Evolutionary conservation across 345 rosid species (phyloP).

Genomic region (Corchorus capsularis): DNA sequence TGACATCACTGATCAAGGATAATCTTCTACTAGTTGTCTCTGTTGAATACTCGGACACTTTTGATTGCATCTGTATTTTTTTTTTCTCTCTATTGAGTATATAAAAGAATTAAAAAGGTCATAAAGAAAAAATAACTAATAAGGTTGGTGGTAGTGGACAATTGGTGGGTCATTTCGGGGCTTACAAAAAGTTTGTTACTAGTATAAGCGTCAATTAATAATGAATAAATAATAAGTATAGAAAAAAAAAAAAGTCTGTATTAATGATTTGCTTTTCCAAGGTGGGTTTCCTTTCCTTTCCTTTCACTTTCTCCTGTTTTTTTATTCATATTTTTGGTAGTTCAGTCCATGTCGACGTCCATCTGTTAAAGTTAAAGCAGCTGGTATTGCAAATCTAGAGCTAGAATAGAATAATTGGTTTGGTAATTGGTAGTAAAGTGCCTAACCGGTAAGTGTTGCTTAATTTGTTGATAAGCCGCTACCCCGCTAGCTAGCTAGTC

Average conservation of each 20-base stretch:
- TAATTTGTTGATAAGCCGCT: not conserved
- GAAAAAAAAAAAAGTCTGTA: not conserved
- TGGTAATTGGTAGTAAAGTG: no score
- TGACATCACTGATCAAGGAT: not conserved
- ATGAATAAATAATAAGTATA: no score
- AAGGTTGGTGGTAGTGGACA: not conserved
- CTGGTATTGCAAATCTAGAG: not conserved
- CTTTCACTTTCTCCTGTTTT: not conserved
- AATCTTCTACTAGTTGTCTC: not conserved
- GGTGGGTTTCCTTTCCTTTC: not conserved
- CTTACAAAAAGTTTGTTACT: not conserved
- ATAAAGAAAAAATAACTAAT: not conserved
- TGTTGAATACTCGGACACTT: not conserved
- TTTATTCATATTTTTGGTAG: not conserved
- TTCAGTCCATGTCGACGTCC: not conserved
- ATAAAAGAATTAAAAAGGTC: not conserved
- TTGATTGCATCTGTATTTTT: not conserved
- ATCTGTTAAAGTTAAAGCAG: not conserved
- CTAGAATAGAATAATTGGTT: not conserved
- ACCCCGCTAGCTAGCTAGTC: not conserved
- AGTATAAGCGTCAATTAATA: no score
- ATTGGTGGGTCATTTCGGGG: not conserved
- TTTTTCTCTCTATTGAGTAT: not conserved
- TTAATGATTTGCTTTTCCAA: not conserved
- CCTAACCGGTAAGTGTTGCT: not conserved